Evolutionary conservation across 768 basidiomycete species (phyloP).

Genomic region (Lenzites betulinus): DNA sequence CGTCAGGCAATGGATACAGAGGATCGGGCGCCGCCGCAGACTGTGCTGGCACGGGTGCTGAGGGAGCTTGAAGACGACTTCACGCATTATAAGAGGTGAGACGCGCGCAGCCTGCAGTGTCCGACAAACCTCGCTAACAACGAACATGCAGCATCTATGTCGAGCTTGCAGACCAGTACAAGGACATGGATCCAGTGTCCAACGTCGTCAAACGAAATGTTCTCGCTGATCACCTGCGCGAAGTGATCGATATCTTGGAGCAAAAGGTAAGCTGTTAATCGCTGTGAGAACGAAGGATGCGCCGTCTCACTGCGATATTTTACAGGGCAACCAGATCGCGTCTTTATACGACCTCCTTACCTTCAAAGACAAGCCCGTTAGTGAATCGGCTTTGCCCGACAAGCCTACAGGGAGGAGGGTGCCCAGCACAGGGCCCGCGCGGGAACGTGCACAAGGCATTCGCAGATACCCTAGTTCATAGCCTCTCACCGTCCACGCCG

Average conservation of each 20-base stretch:
- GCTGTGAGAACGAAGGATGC: not conserved
- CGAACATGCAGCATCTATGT: constrained; percentile 75
- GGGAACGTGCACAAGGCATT: not conserved
- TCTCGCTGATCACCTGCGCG: constrained; percentile 85
- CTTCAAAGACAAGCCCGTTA: constrained; percentile 66
- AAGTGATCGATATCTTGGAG: constrained; percentile 91
- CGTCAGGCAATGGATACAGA: constrained; percentile 10
- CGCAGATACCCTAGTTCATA: constrained; percentile 13
- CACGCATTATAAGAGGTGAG: constrained; percentile 89
- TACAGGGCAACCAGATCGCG: constrained; percentile 92
- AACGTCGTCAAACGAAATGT: constrained; percentile 80
- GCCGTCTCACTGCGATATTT: not conserved
- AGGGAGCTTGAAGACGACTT: constrained; percentile 95
- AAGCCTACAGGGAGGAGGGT: not conserved
- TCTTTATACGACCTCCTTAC: constrained; percentile 80
- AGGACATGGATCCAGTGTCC: constrained; percentile 80
- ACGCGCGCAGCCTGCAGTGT: no score
- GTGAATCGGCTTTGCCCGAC: constrained; percentile 14
- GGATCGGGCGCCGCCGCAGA: constrained; percentile 75
- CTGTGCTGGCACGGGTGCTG: constrained; percentile 79
- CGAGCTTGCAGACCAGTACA: constrained; percentile 92
- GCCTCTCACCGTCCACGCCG: not conserved
- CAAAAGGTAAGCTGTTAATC: constrained; percentile 63
- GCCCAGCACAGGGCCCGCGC: not conserved
- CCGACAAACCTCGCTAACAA: no score